These are phyloP conservation scores for Trichoderma atrobrunneum DNA, from an alignment of 2,329 filamentous ascomycete genomes.

Conservation along the genomic window DNA sequence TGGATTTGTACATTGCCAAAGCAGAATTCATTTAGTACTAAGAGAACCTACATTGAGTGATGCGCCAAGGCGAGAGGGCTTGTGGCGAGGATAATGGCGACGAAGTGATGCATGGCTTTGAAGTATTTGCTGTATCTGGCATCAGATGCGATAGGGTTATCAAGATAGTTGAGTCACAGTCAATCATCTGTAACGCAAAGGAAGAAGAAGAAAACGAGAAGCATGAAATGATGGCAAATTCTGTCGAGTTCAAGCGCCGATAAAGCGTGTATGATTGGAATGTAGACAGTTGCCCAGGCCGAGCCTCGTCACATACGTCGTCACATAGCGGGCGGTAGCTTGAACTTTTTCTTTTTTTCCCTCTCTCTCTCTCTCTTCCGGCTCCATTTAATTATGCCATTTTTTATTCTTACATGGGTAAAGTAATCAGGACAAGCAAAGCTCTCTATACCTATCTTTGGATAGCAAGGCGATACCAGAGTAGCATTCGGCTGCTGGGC, in stretches of 20 bases:
- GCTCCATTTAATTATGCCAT: background rate
- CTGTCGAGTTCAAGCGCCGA: background rate
- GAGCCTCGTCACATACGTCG: slow-evolving; percentile 10
- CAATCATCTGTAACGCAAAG: background rate
- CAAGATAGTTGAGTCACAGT: background rate
- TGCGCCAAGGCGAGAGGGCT: background rate
- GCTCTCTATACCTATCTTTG: background rate
- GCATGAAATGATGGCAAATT: background rate
- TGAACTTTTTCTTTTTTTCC: background rate
- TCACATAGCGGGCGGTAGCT: background rate
- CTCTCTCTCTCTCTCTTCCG: background rate
- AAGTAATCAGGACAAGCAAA: background rate
- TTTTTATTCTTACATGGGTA: background rate
- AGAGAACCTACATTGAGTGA: background rate
- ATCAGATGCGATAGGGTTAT: background rate
- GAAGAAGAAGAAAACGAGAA: background rate
- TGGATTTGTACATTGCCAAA: background rate
- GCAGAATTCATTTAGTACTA: background rate
- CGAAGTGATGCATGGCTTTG: background rate
- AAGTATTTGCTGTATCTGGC: background rate
- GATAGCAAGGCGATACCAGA: background rate
- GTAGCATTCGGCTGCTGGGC: background rate
- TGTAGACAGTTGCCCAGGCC: background rate
- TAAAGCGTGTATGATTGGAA: background rate
- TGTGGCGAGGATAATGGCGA: background rate